Percentiles rank a stretch among this genome's conserved stretches.
Evolutionary conservation across 2,329 filamentous ascomycete species (phyloP).

Genomic region (Alternaria longipes): DNA sequence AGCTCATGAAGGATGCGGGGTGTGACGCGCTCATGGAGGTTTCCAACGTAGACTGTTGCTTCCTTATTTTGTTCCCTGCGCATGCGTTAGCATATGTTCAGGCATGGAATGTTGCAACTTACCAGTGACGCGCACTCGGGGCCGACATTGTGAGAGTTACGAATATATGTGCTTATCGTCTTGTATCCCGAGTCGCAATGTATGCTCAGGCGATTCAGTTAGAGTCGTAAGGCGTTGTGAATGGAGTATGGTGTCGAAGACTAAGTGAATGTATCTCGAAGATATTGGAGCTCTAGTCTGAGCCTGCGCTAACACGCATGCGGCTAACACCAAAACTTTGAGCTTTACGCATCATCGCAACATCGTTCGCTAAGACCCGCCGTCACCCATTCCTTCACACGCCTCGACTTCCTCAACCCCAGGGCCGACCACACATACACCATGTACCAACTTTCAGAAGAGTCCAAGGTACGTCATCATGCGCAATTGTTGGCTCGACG

Average conservation of each 20-base stretch:
- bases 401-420: conserved; percentile 1
- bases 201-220: not conserved
- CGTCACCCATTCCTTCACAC: conserved; percentile 8
- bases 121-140: conserved; percentile 77
- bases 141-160: conserved; percentile 61
- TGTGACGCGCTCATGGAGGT: conserved; percentile 94
- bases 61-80: conserved; percentile 87
- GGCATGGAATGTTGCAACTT: conserved; percentile 39
- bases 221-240: conserved; percentile 1
- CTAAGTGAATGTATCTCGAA: conserved; percentile 19
- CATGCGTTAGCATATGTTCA: conserved; percentile 26
- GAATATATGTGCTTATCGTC: not conserved
- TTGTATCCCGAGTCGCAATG: conserved; percentile 4
- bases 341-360: conserved; percentile 29
- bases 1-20: conserved; percentile 95
- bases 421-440: conserved; percentile 36
- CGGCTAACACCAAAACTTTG: conserved; percentile 34
- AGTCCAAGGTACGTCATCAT: conserved; percentile 80
- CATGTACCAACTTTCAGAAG: conserved; percentile 81
- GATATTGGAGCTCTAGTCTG: conserved; percentile 32
- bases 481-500: not conserved
- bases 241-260: conserved; percentile 11
- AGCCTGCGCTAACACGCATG: conserved; percentile 17
- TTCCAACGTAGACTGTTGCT: conserved; percentile 96
- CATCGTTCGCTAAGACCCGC: conserved; percentile 11